Percentiles rank a stretch among this genome's conserved stretches.
phyloP scores from a whole-genome alignment of 768 basidiomycete genomes.

The Heimioporus sp. region DNA sequence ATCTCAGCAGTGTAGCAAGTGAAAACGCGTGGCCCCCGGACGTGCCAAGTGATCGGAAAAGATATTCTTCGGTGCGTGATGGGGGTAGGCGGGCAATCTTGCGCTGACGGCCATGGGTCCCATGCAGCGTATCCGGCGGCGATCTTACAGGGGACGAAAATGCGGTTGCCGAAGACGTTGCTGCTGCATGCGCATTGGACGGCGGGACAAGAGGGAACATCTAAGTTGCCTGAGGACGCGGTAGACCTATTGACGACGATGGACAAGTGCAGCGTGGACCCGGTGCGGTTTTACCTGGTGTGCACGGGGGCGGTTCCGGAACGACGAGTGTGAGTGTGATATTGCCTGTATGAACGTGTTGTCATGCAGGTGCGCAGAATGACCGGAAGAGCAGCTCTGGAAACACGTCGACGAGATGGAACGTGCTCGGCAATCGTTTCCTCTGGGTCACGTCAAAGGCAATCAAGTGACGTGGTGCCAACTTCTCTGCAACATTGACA shows the following conservation, averaged over 20 bases:
- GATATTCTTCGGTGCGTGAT: constrained; percentile 66
- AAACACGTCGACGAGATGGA: constrained; percentile 60
- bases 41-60: constrained; percentile 88
- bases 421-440: constrained; percentile 76
- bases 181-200: constrained; percentile 87
- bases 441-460: constrained; percentile 59
- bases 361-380: too few species aligned
- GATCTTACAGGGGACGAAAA: constrained; percentile 68
- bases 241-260: constrained; percentile 78
- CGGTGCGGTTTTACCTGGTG: too few species aligned
- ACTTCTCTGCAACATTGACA: constrained; percentile 10
- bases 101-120: constrained; percentile 43
- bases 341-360: too few species aligned
- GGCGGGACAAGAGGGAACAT: constrained; percentile 80
- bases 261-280: constrained; percentile 51
- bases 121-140: constrained; percentile 89
- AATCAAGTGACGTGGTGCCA: constrained; percentile 36
- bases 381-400: constrained; percentile 65
- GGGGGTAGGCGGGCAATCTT: background rate
- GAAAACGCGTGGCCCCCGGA: constrained; percentile 69
- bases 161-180: constrained; percentile 49
- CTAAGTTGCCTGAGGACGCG: constrained; percentile 84
- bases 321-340: too few species aligned
- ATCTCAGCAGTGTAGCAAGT: constrained; percentile 71
- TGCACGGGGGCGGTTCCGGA: too few species aligned